A percentile compares a stretch with the other conserved stretches of the same genome.
Evolutionary conservation across 1,284 basidiomycete species (phyloP).

Genomic region (Rugosomyces carneus): DNA sequence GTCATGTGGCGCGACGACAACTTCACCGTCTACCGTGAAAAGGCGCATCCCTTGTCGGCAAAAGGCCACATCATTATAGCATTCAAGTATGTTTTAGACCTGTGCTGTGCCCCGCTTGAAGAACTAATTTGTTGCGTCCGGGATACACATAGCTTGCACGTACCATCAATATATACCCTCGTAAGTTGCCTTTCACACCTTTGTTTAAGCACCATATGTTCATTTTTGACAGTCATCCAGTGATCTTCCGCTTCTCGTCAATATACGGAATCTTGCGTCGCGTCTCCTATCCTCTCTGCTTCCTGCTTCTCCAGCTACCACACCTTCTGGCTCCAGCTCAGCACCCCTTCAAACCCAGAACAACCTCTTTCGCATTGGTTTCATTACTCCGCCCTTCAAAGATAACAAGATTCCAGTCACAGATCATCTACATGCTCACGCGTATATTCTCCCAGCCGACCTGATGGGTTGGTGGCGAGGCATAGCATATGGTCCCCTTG

Average conservation of each 20-base stretch:
- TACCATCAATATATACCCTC: conserved; percentile 67
- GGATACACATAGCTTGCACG: conserved; percentile 50
- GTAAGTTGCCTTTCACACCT: conserved; percentile 33
- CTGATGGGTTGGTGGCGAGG: conserved; percentile 66
- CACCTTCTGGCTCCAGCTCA: conserved; percentile 22
- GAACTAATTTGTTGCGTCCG: conserved; percentile 9
- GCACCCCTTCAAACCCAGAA: conserved; percentile 24
- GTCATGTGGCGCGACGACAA: conserved; percentile 70
- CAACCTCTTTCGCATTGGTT: conserved; percentile 53
- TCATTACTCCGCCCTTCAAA: conserved; percentile 69
- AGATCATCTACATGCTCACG: conserved; percentile 72
- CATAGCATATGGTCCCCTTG: conserved; percentile 57
- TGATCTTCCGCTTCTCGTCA: conserved; percentile 64
- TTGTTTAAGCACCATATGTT: conserved; percentile 5
- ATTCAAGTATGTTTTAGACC: conserved; percentile 53
- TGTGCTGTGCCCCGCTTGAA: conserved; percentile 4
- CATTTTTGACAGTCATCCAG: conserved; percentile 52
- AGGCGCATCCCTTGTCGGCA: conserved; percentile 59
- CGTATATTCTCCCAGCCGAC: conserved; percentile 59
- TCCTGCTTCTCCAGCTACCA: conserved; percentile 29
- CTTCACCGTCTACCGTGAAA: conserved; percentile 68
- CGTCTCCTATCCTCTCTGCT: conserved; percentile 48
- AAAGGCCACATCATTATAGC: conserved; percentile 65
- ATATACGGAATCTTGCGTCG: conserved; percentile 51
- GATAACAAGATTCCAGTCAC: conserved; percentile 71